phyloP scores from a whole-genome alignment of 768 basidiomycete genomes.

The Naganishia vishniacii region DNA sequence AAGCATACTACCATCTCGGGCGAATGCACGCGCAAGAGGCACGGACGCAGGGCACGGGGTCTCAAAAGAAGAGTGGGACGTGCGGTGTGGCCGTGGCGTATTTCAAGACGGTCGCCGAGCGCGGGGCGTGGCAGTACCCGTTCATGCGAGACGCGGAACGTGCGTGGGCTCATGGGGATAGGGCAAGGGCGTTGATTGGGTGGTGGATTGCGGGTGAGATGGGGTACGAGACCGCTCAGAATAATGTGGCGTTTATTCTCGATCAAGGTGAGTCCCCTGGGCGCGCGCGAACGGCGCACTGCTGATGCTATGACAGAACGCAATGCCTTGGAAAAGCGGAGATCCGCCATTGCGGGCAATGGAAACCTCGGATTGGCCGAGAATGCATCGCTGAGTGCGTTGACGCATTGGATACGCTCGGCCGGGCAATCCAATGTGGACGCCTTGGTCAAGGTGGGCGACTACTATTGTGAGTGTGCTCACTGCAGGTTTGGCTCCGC shows the following conservation, averaged over 20 bases:
- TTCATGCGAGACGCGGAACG: conserved; percentile 66
- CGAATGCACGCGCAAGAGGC: conserved; percentile 66
- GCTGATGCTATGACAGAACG: not conserved
- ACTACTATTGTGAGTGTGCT: conserved; percentile 66
- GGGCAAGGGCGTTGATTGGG: conserved; percentile 76
- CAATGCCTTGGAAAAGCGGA: not conserved
- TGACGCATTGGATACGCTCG: conserved; percentile 91
- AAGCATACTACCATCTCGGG: conserved; percentile 90
- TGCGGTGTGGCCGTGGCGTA: conserved; percentile 88
- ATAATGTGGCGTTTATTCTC: conserved; percentile 84
- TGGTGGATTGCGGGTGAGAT: conserved; percentile 97
- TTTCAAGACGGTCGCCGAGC: conserved; percentile 85
- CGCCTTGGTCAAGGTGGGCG: conserved; percentile 93
- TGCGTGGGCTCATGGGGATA: conserved; percentile 62
- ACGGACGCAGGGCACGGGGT: conserved; percentile 33
- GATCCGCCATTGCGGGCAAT: not conserved
- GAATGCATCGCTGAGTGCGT: conserved; percentile 53
- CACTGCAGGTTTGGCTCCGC: not conserved
- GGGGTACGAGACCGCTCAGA: conserved; percentile 87
- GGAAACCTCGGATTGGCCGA: conserved; percentile 4
- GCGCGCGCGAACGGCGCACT: not conserved
- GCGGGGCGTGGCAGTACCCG: conserved; percentile 79
- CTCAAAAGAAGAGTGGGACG: conserved; percentile 53
- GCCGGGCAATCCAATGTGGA: conserved; percentile 93
- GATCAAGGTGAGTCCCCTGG: conserved; percentile 68